Percentiles rank a stretch among this genome's conserved stretches.
Evolutionary conservation across 2,329 filamentous ascomycete species (phyloP).

Genomic region (Cladosporium sp.): DNA sequence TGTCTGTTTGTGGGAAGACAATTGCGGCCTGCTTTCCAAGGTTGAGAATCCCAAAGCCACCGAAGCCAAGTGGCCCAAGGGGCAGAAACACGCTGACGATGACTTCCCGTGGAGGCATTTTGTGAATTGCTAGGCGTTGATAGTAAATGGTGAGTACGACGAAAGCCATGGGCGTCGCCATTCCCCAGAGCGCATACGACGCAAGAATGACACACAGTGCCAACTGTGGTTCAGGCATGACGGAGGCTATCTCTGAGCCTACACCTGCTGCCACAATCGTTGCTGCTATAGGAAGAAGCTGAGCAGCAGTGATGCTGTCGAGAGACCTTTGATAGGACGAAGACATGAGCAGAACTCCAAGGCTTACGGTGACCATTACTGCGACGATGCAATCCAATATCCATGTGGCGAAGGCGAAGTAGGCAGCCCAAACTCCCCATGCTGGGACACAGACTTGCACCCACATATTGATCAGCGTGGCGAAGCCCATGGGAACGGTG

Average conservation of each 20-base stretch:
- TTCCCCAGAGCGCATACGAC: constrained; percentile 66
- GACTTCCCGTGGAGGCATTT: constrained; percentile 62
- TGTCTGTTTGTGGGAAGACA: constrained; percentile 35
- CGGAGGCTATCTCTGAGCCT: constrained; percentile 60
- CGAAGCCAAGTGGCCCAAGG: constrained; percentile 63
- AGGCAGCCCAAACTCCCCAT: constrained; percentile 42
- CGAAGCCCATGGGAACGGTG: constrained; percentile 30
- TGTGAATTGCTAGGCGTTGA: constrained; percentile 63
- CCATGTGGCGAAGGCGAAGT: constrained; percentile 47
- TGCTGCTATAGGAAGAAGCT: constrained; percentile 63
- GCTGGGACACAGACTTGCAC: constrained; percentile 26
- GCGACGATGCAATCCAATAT: constrained; percentile 46
- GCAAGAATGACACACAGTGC: constrained; percentile 59
- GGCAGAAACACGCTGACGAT: constrained; percentile 67
- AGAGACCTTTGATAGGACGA: constrained; percentile 36
- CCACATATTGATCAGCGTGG: constrained; percentile 29
- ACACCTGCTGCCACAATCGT: constrained; percentile 62
- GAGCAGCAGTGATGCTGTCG: constrained; percentile 58
- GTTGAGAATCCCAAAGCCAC: constrained; percentile 57
- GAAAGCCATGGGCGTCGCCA: constrained; percentile 58
- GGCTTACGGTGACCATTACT: constrained; percentile 30
- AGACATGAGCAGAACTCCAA: constrained; percentile 41
- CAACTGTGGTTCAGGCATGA: constrained; percentile 52
- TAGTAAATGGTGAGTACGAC: constrained; percentile 66
- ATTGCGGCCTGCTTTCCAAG: constrained; percentile 42